Conservation (phyloP, 2,329 filamentous ascomycete genomes). For the Graphilbum fragrans region DNA sequence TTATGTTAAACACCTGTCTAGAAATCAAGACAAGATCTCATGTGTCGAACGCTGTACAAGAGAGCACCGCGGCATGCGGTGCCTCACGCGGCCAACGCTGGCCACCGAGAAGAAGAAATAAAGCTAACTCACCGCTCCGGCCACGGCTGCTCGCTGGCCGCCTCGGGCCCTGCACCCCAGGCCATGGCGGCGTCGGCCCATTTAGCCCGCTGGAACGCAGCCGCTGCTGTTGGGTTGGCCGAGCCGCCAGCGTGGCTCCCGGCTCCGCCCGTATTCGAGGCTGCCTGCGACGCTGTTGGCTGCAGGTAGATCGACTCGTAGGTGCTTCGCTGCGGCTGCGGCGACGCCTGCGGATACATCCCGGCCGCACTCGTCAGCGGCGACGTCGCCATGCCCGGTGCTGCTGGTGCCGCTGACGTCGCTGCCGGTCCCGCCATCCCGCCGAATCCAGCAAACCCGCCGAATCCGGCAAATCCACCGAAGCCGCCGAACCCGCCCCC, state of each 20-base stretch:
- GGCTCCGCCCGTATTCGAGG: background rate
- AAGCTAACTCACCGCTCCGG: background rate
- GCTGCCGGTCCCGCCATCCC: background rate
- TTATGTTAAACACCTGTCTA: slow-evolving; percentile 6
- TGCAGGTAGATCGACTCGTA: background rate
- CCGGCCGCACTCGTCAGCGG: no score
- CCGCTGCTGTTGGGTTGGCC: background rate
- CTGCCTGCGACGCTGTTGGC: background rate
- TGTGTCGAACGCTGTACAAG: no score
- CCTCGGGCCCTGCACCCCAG: slow-evolving; percentile 10
- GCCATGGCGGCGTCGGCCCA: slow-evolving; percentile 12
- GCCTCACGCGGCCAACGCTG: no score
- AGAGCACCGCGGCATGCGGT: no score
- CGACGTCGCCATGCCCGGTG: no score
- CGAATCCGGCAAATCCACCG: background rate
- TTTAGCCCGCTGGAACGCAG: background rate
- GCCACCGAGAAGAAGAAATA: background rate
- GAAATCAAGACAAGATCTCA: background rate
- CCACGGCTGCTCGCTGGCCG: slow-evolving; percentile 11
- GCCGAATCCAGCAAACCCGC: background rate
- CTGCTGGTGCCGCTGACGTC: background rate
- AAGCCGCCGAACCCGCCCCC: background rate
- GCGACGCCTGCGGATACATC: no score
- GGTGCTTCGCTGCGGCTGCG: background rate
- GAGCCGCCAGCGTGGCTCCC: no score